Base-by-base conservation (phyloP, 345 rosid species). In the Eucalyptus pauciflora region DNA sequence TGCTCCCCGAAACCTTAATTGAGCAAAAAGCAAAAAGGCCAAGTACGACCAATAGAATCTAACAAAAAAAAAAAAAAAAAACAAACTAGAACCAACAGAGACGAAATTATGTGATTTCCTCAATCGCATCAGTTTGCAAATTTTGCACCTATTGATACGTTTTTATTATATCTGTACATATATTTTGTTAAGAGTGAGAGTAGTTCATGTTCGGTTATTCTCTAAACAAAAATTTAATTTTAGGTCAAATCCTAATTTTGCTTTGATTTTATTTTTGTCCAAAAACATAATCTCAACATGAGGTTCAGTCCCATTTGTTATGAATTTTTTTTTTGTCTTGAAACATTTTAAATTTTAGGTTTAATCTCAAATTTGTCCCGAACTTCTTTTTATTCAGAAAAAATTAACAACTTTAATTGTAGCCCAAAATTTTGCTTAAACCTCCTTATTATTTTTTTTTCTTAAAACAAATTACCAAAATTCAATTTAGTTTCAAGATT, bases 291-390 rank as follows among this genome's bases (percentile, higher is more conserved):
- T 17, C 20, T 51, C 22, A 51, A 51, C 56, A 17, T 17, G 22
- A 52, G 58, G 58, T 18, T 52, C 2, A 52, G 58, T 1, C 58
- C 58, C 58, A 52, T 52, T 52, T 20, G 58, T 52, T 52, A 52
- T 52, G 56, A 52, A 3, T 18, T 52, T 52, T 51, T 45, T 45
- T 52, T 52, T 52, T 52, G 58, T 52, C 58, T 52, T 52, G 25
- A 52, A 52, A 52, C 20, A 52, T 20, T 20, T 56, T 56, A 56
- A 24, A 56, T 56, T 56, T 56, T 56, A 56, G 0, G 3, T 56
- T 24, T 10, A 56, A 24, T 24, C 13, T 25, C 29, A 1, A 56
- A 56, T 56, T 0, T 56, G 2, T 56, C 6, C 4, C 1, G 0
- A 25, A 24, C 13, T 56, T 56, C 24, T 56, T 56, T 56, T 52